Conservation (phyloP, 805 yeast genomes). For the Ogataea wickerhamii region DNA sequence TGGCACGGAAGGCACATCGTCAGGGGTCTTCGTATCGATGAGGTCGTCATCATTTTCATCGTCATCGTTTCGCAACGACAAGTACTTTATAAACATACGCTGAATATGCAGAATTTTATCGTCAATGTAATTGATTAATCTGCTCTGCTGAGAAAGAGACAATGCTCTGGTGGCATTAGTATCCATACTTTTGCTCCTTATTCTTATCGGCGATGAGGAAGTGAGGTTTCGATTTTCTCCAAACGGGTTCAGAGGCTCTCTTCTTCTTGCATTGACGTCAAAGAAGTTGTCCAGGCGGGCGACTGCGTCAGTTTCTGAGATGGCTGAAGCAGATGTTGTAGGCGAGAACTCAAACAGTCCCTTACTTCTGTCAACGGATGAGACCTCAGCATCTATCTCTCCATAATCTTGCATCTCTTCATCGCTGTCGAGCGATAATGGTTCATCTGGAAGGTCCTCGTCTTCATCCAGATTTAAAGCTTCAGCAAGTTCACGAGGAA, state of each 20-base stretch:
- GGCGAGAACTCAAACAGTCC: slow-evolving; percentile 8
- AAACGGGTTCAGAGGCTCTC: slow-evolving; percentile 28
- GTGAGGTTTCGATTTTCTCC: slow-evolving; percentile 22
- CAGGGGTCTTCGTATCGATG: background rate
- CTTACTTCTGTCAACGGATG: slow-evolving; percentile 14
- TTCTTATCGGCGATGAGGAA: slow-evolving; percentile 24
- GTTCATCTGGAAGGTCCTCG: slow-evolving; percentile 2
- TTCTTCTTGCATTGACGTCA: slow-evolving; percentile 13
- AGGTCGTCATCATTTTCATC: slow-evolving; percentile 18
- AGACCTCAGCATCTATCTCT: slow-evolving; percentile 18
- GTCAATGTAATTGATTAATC: slow-evolving; percentile 53
- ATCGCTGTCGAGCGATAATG: background rate
- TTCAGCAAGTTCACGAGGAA: slow-evolving; percentile 22
- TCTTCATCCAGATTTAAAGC: slow-evolving; percentile 27
- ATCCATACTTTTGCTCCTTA: slow-evolving; percentile 7
- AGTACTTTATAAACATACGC: slow-evolving; percentile 44
- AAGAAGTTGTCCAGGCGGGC: slow-evolving; percentile 16
- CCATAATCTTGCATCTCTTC: slow-evolving; percentile 17
- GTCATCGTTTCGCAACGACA: slow-evolving; percentile 30
- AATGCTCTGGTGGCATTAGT: slow-evolving; percentile 26
- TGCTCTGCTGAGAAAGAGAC: slow-evolving; percentile 51
- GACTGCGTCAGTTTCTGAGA: slow-evolving; percentile 1
- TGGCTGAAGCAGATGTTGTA: slow-evolving; percentile 21
- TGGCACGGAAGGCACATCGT: background rate
- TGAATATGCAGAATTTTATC: slow-evolving; percentile 50